These are phyloP conservation scores for Bruguiera gymnorhiza DNA, from an alignment of 345 rosid species.

Conservation along the genomic window DNA sequence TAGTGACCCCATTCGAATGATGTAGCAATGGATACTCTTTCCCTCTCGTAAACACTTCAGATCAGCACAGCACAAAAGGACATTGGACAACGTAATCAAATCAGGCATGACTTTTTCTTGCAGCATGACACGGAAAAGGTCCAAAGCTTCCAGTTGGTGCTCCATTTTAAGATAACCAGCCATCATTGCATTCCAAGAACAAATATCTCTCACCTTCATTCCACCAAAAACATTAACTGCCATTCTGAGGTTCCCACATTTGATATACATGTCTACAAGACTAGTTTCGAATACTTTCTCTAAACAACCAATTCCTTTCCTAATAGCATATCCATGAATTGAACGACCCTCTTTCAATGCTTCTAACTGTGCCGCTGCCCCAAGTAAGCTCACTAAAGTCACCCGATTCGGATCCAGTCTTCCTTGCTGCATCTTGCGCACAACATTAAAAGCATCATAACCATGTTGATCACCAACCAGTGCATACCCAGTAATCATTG, in stretches of 20 bases:
- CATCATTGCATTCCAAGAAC: conserved; percentile 38
- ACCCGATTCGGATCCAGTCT: conserved; percentile 31
- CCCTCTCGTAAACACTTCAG: conserved; percentile 26
- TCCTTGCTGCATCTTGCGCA: conserved; percentile 24
- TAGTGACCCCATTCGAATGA: conserved; percentile 21
- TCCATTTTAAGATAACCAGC: conserved; percentile 27
- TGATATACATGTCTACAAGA: conserved; percentile 39
- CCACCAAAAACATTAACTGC: conserved; percentile 20
- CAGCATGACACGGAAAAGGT: conserved; percentile 19
- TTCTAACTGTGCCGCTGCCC: conserved; percentile 26
- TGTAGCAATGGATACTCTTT: conserved; percentile 34
- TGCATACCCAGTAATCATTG: conserved; percentile 27
- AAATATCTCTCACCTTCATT: conserved; percentile 18
- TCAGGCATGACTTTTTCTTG: conserved; percentile 24
- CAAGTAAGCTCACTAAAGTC: conserved; percentile 34
- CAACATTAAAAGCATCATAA: conserved; percentile 26
- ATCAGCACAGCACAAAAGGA: conserved; percentile 30
- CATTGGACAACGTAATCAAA: conserved; percentile 29
- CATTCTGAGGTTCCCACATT: conserved; percentile 20
- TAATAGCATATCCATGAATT: conserved; percentile 36
- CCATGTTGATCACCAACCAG: conserved; percentile 12
- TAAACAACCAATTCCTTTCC: conserved; percentile 31
- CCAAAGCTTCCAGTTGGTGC: conserved; percentile 28
- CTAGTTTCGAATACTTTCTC: conserved; percentile 36
- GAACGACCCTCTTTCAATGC: conserved; percentile 24